phyloP scores from a whole-genome alignment of 177 flowering plant species.

The Vitis hybrid region DNA sequence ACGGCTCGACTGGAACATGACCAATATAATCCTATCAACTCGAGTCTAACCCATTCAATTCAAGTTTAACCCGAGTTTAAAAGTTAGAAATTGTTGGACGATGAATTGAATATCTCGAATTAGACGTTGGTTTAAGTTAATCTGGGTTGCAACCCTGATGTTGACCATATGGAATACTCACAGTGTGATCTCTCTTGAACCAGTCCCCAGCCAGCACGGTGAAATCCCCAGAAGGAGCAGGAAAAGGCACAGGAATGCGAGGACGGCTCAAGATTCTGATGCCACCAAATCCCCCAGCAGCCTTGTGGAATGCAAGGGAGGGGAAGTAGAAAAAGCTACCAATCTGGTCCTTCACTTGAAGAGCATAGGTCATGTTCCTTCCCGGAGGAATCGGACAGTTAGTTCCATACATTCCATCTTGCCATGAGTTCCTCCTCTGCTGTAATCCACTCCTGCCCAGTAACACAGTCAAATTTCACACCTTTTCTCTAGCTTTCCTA shows the following conservation, averaged over 20 bases:
- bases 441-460: slow-evolving; percentile 87
- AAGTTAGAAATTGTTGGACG: no score
- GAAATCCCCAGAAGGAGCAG: slow-evolving; percentile 78
- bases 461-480: not conserved
- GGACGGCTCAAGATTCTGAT: slow-evolving; percentile 81
- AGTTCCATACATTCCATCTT: slow-evolving; percentile 87
- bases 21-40: no score
- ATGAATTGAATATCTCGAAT: no score
- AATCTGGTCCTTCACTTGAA: slow-evolving; percentile 92
- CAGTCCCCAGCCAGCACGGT: slow-evolving; percentile 87
- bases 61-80: no score
- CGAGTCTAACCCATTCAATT: no score
- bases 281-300: slow-evolving; percentile 88
- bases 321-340: slow-evolving; percentile 90
- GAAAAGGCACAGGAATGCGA: slow-evolving; percentile 83
- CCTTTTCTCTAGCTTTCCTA: no score
- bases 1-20: rapidly evolving
- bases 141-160: no score
- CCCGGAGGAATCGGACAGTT: slow-evolving; percentile 92
- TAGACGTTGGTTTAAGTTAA: no score
- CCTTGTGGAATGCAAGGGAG: slow-evolving; percentile 77
- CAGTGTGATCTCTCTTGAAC: slow-evolving; percentile 77
- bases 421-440: slow-evolving; percentile 94
- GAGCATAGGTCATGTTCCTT: slow-evolving; percentile 75
- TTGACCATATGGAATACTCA: slow-evolving; percentile 21